Base-by-base conservation (phyloP, 176 grass and related monocot species). In the Hsuehochloa calcarea region DNA sequence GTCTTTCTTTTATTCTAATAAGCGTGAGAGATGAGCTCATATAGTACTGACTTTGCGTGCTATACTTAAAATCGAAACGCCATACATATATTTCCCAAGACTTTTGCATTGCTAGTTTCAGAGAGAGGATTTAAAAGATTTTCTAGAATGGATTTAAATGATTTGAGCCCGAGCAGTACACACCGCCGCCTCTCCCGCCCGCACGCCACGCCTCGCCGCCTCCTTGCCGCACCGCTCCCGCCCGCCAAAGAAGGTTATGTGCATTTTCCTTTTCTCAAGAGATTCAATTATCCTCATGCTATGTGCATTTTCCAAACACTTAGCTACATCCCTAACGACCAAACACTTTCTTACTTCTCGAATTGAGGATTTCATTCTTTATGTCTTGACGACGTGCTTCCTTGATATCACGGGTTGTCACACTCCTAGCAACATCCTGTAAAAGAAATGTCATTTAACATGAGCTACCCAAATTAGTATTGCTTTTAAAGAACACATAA, bases 291-390 rank as follows among this genome's bases (percentile, higher is more conserved):
- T 79, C 38, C 31, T 68, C 44, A 70, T 77, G 45, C 12, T 15
- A 86, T 25, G 50, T 73, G 55, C 65, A 66, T 59, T 82, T 72
- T 65, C 51, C 40, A 50, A 81, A 47, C 4, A 83, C 9, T 88
- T 62, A 52, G 19, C 6, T 52, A 27, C 45, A 74, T 74, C 15
- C 40, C 77, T 65, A 26, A 22, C 9, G 15, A 55, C 1, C 44
- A 25, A 35, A 44, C 4, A 52, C 40, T 65, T 66, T 77, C 83
- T 87, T 90, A 95, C 96, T 92, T 95, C 73, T 94, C 83, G 96
- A 98, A 75, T 98, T 98, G 22, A 98, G 96, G 74, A 98, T 98
- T 92, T 98, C 96, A 87, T 94, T 98, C 73, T 90, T 95, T 86
- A 95, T 85, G 78, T 98, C 96, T 87, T 98, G 93, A 10, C 89